Base-by-base conservation (phyloP, 345 rosid species). In the Populus euphratica region DNA sequence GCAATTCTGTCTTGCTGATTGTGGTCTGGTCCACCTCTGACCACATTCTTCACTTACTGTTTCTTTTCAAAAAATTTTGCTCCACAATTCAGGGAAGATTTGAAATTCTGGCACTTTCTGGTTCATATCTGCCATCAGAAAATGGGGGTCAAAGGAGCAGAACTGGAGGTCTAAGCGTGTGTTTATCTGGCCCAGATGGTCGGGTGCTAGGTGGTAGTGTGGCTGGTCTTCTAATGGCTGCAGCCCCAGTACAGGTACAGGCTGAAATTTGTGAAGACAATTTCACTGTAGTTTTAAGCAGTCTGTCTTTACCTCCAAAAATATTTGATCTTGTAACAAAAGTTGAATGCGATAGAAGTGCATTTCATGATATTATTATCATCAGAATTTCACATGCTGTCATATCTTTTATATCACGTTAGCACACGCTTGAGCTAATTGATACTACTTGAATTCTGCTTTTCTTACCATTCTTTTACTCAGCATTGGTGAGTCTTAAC, bases 141-240 rank as follows among this genome's bases (percentile, higher is more conserved):
- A 86, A 81, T 83, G 89, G 85, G 50, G 97, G 90, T 73, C 89
- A 85, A 74, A 86, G 90, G 78, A 90, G 91, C 83, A 90, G 97
- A 85, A 77, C 87, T 29, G 95, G 98, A 31, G 93, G 88, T 20
- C 81, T 96, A 72, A 93, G 95, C 54, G 92, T 93, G 27, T 90
- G 95, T 11, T 77, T 96, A 44, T 90, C 98, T 78, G 96, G 94
- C 33, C 88, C 94, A 14, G 97, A 96, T 85, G 99, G 99, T 23
- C 90, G 88, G 67, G 91, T 96, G 78, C 77, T 96, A 20, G 99
- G 99, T 47, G 99, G 98, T 33, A 69, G 91, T 16, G 98, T 96
- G 43, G 98, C 92, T 41, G 99, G 99, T 68, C 88, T 86, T 77
- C 86, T 96, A 52, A 83, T 83, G 17, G 99, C 99, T 79, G 97